Percentiles rank a stretch among this genome's conserved stretches.
These are phyloP conservation scores for Penicillium diatomitis DNA, from an alignment of 495 filamentous ascomycete genomes.

Conservation along the genomic window DNA sequence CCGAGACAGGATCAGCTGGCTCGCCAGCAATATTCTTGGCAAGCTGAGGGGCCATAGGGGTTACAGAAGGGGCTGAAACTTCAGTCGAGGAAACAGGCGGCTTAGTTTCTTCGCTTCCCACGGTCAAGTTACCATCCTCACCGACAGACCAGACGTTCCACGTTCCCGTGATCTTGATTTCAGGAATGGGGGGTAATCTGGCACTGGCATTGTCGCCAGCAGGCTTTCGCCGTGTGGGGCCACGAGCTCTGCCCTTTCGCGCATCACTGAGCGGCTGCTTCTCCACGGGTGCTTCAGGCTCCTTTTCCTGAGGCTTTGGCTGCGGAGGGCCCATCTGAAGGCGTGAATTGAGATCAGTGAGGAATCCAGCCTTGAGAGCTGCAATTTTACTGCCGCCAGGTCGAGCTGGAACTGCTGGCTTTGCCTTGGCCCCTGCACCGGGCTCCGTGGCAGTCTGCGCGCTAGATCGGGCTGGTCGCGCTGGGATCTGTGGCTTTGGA, in stretches of 20 bases:
- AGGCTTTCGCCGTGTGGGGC: slow-evolving; percentile 75
- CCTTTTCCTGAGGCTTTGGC: slow-evolving; percentile 59
- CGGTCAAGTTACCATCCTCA: slow-evolving; percentile 36
- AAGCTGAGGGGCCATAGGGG: slow-evolving; percentile 26
- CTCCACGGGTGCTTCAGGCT: slow-evolving; percentile 50
- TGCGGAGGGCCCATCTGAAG: slow-evolving; percentile 73
- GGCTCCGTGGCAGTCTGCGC: slow-evolving; percentile 28
- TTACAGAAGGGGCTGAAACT: slow-evolving; percentile 10
- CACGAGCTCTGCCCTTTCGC: slow-evolving; percentile 80
- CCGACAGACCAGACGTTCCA: slow-evolving; percentile 44
- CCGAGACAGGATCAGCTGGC: slow-evolving; percentile 26
- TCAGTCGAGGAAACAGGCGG: slow-evolving; percentile 11
- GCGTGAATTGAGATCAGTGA: slow-evolving; percentile 80
- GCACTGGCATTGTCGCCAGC: slow-evolving; percentile 26
- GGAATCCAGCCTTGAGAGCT: slow-evolving; percentile 79
- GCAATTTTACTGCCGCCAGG: slow-evolving; percentile 79
- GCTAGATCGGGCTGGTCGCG: slow-evolving; percentile 53
- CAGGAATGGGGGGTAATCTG: slow-evolving; percentile 30
- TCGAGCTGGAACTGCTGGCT: slow-evolving; percentile 72
- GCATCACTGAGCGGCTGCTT: slow-evolving; percentile 76
- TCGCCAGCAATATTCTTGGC: slow-evolving; percentile 52
- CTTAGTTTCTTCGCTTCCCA: slow-evolving; percentile 20
- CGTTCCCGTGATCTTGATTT: slow-evolving; percentile 38
- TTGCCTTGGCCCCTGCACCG: slow-evolving; percentile 42
- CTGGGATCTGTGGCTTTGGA: slow-evolving; percentile 74